Base-by-base conservation (phyloP, 1,284 basidiomycete species). In the Exsudoporus floridanus region DNA sequence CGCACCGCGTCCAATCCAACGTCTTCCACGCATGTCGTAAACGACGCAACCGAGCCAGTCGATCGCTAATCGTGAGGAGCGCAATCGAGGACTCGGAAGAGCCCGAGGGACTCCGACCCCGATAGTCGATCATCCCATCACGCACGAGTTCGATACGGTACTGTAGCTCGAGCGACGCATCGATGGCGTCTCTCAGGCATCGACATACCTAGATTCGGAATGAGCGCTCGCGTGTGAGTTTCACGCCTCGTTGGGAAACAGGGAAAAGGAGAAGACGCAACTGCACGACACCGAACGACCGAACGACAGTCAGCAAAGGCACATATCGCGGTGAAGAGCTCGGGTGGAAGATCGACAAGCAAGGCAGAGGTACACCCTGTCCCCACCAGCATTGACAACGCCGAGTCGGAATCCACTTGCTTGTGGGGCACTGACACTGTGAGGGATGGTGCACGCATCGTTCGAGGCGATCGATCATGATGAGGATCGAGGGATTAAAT, bases 61-160 rank as follows among this genome's bases (percentile, higher is more conserved):
- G 75, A 2, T 79, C 74, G 1, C 67, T 54, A 30, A 68, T 62
- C 7, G 72, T 56, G 7, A 30, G 9, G 6, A 9, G 23, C 7
- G 13, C n/a, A n/a, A n/a, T 25, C 25, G 21, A 14, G 7, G 10
- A 12, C 0, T n/a, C n/a, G n/a, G n/a, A 13, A 8, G 41, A 7
- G 3, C 5, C 1, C 8, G 43, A 21, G 9, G 10, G 43, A 8
- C 18, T 8, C 2, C 4, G 27, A 12, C 4, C 10, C 12, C 12
- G 30, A 12, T 5, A 14, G 35, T 79, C 72, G 10, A 73, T 48
- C 60, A 83, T 68, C 1, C 77, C 76, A 50, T 81, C 75, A 0
- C 71, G 70, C 0, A 54, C 72, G 27, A 82, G 77, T 54, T 82
- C 81, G 57, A 81, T 73, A 18, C 59, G 64, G 59, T 82, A 83